Evolutionary conservation across 1,139 yeast species (phyloP), one percentile per base, ranked within the genome.

Genomic region (Kluyveromyces sp.): DNA sequence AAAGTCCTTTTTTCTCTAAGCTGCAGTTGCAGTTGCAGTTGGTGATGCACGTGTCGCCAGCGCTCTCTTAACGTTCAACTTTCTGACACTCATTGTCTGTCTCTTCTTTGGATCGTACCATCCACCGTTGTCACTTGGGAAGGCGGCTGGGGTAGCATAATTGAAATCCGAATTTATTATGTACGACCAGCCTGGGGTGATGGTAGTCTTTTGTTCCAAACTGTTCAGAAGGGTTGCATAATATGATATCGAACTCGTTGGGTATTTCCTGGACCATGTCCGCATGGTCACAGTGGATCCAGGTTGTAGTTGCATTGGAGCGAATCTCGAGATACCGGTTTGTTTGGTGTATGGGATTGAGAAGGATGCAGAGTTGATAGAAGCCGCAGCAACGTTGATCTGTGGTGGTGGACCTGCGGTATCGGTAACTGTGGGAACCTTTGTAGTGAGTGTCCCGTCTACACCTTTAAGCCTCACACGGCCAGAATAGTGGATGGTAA

Each of bases 291-390:
- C 79, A 5, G 67, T 72, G 2, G 83, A 61, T 3, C 81, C 85
- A 5, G 97, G 96, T 67, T 88, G 95, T 50, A 72, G 66, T 67
- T 88, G 96, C 96, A 89, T 88, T 43, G 96, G 96, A 1, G 97
- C 97, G 65, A 69, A 86, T 62, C 87, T 74, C 2, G 83, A 76
- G 42, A 54, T 65, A 37, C 95, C 95, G 0, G 95, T 83, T 69
- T 89, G 97, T 50, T 59, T 52, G 2, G 89, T 76, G 65, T 88
- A 89, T 4, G 89, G 73, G 4, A 86, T 73, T 2, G 72, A 57
- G 52, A 72, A 70, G 1, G 78, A 72, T 29, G 34, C 30, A 2
- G 43, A n/a, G 25, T 53, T 29, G 3, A 51, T 38, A 5, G 51
- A 36, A 2, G 52, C 42, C 8, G 63, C 57, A 27, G 70, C 74